Base-by-base conservation (phyloP, 441 rosid species). In the Erodium chrysanthum region DNA sequence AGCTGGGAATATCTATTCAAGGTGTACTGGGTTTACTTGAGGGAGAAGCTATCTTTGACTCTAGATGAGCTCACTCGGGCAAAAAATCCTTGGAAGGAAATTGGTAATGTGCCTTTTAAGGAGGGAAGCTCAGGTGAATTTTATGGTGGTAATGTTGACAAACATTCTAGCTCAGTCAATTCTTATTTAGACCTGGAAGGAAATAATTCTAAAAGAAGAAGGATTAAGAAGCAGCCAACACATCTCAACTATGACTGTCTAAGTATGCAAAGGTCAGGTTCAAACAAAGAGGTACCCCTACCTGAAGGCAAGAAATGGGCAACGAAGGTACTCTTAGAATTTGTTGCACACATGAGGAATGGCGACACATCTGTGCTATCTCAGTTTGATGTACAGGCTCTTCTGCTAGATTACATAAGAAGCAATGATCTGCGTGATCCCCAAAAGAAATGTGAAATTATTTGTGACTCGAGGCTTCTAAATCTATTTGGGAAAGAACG, bases 1-100 rank as follows among this genome's bases (percentile, higher is more conserved):
- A 96, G 97, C 84, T 96, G 98, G 98, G 99, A 96, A 83, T 96
- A 90, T 86, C 96, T 96, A 62, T 96, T 96, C 76, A 96, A 96
- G 83, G 84, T 88, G 18, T 96, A 96, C 72, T 96, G 99, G 99
- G 74, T 82, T 71, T 81, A 68, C 75, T 74, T 90, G 71, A 96
- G 89, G 84, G 88, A 79, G 69, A 85, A 88, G 71, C 84, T 88
- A 60, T 82, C 81, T 67, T 82, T 96, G 75, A 86, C 93, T 70
- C 54, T 83, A 60, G 86, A 80, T 67, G 97, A 92, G 77, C 86
- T 96, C 71, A 81, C 74, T 10, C 80, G 73, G 66, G 85, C 85
- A 70, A 80, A 77, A 80, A 82, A 78, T 75, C 88, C 82, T 48
- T 85, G 91, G 93, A 88, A 78, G 72, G 86, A 71, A 68, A 79